Conservation (phyloP, 495 filamentous ascomycete species). For the Bacidia gigantensis region DNA sequence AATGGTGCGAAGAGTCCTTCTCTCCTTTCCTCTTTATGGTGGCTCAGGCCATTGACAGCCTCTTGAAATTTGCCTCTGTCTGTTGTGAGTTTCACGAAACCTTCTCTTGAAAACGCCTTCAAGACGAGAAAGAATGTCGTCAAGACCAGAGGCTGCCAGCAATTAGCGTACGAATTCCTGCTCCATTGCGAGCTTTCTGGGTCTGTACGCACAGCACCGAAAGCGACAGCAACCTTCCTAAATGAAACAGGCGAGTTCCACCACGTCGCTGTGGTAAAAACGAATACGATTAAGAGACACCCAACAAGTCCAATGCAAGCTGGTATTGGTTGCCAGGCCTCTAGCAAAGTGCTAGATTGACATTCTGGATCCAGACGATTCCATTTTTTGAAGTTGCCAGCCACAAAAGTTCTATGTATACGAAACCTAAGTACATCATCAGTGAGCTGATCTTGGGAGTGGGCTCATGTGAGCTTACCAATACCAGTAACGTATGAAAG, state of each 20-base stretch:
- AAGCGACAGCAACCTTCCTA: slow-evolving; percentile 8
- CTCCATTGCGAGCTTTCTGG: not conserved
- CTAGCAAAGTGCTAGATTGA: slow-evolving; percentile 11
- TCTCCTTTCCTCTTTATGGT: no score
- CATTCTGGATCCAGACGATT: not conserved
- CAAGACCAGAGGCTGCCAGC: slow-evolving; percentile 3
- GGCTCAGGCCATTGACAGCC: slow-evolving; percentile 1
- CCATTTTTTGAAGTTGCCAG: slow-evolving; percentile 2
- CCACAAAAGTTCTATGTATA: slow-evolving; percentile 15
- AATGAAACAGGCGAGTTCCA: slow-evolving; percentile 4
- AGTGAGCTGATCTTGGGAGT: slow-evolving; percentile 15
- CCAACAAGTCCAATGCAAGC: slow-evolving; percentile 9
- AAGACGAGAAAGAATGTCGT: not conserved
- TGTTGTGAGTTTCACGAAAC: not conserved
- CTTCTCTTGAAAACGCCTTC: not conserved
- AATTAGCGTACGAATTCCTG: not conserved
- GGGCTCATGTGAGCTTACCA: not conserved
- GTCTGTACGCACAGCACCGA: slow-evolving; percentile 1
- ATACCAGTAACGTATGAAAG: slow-evolving; percentile 29
- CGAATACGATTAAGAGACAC: slow-evolving; percentile 8
- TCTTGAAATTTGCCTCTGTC: not conserved
- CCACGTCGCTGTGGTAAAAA: slow-evolving; percentile 13
- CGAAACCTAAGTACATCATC: slow-evolving; percentile 2
- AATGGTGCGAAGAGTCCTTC: no score
- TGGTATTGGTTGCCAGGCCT: slow-evolving; percentile 8